phyloP scores from a whole-genome alignment of 805 yeast genomes.

The Yamadazyma philogaea region DNA sequence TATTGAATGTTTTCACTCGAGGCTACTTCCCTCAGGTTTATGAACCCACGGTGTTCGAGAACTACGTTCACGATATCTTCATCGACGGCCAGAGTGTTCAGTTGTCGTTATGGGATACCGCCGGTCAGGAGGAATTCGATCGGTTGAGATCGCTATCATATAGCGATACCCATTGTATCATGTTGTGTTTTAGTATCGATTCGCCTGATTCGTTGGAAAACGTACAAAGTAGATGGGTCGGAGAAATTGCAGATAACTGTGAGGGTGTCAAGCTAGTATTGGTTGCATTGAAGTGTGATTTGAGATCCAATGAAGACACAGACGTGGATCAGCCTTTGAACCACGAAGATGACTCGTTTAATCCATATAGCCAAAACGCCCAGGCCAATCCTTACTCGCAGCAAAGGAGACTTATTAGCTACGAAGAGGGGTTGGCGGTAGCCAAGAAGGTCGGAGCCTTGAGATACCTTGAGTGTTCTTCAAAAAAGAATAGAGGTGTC shows the following conservation, averaged over 20 bases:
- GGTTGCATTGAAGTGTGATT: conserved; percentile 92
- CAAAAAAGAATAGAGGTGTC: conserved; percentile 95
- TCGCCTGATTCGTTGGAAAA: conserved; percentile 91
- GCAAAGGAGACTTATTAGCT: conserved; percentile 61
- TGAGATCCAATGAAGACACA: conserved; percentile 63
- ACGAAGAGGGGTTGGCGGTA: conserved; percentile 90
- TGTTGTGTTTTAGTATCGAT: conserved; percentile 93
- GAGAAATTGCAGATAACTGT: conserved; percentile 94
- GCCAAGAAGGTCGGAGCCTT: conserved; percentile 93
- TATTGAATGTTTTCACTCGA: conserved; percentile 90
- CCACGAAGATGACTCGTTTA: conserved; percentile 23
- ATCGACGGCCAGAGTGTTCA: conserved; percentile 93
- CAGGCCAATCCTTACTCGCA: conserved; percentile 20
- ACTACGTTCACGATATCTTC: conserved; percentile 94
- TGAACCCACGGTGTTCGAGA: conserved; percentile 97
- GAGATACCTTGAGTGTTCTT: conserved; percentile 94
- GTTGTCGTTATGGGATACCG: conserved; percentile 95
- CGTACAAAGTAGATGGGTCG: conserved; percentile 95
- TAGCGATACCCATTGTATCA: conserved; percentile 94
- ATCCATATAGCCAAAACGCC: conserved; percentile 37
- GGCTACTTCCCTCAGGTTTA: conserved; percentile 98
- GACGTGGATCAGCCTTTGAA: conserved; percentile 34
- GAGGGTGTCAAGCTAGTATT: conserved; percentile 92
- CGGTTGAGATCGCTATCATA: conserved; percentile 88
- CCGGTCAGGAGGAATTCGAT: conserved; percentile 98